phyloP scores from a whole-genome alignment of 768 basidiomycete genomes.

The Tylopilus vinaceipallidus region DNA sequence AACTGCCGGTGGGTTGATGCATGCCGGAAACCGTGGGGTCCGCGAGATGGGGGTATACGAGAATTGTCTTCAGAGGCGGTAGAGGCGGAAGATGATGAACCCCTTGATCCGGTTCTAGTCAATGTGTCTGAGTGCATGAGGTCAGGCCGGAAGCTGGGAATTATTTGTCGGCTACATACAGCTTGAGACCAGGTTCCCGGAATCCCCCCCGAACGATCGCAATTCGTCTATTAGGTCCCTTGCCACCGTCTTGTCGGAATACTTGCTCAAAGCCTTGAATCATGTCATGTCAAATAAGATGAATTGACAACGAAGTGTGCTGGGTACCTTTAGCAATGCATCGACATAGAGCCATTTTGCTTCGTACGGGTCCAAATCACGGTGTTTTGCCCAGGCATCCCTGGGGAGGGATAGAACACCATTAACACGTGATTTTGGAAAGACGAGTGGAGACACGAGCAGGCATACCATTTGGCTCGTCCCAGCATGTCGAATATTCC shows the following conservation, averaged over 20 bases:
- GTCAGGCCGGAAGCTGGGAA: background rate
- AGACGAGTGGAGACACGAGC: background rate
- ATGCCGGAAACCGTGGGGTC: conserved; percentile 12
- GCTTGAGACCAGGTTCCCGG: conserved; percentile 61
- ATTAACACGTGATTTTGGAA: conserved; percentile 23
- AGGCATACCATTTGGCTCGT: conserved; percentile 82
- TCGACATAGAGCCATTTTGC: conserved; percentile 92
- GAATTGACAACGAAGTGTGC: background rate
- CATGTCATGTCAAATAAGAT: background rate
- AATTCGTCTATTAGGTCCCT: conserved; percentile 74
- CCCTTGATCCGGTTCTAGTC: conserved; percentile 42
- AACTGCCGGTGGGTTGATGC: conserved; percentile 11
- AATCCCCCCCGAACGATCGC: conserved; percentile 71
- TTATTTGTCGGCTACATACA: conserved; percentile 40
- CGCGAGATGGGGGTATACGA: conserved; percentile 20
- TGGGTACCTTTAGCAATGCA: conserved; percentile 71
- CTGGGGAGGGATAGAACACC: conserved; percentile 36
- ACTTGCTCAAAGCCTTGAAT: conserved; percentile 69
- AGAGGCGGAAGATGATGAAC: conserved; percentile 66
- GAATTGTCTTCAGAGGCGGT: conserved; percentile 45
- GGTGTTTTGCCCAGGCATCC: conserved; percentile 96
- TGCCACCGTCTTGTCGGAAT: conserved; percentile 80
- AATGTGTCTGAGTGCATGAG: conserved; percentile 31
- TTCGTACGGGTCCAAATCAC: conserved; percentile 71
- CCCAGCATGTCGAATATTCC: conserved; percentile 90